Percentiles rank a stretch among this genome's conserved stretches.
Conservation (phyloP, 345 rosid species). For the Clausena lansium region DNA sequence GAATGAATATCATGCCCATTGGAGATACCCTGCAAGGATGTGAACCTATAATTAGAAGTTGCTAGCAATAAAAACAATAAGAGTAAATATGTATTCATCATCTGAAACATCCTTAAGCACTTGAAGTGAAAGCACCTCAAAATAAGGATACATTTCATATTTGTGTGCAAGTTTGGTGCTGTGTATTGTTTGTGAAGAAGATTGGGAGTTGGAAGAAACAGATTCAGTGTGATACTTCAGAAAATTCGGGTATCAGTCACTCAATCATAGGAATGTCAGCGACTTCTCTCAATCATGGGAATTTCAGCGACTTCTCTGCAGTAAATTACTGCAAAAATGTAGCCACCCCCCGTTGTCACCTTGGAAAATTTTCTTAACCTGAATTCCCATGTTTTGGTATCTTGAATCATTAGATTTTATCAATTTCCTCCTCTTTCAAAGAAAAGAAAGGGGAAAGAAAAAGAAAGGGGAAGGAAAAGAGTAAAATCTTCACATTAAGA, state of each 20-base stretch:
- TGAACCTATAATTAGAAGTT: not conserved
- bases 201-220: not conserved
- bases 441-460: not conserved
- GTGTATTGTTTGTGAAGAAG: not conserved
- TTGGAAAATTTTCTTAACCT: not conserved
- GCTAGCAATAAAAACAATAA: not conserved
- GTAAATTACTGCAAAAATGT: not conserved
- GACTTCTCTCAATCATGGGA: too few relatives aligned
- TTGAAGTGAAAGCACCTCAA: not conserved
- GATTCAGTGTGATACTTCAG: not conserved
- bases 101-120: not conserved
- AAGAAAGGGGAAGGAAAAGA: too few relatives aligned
- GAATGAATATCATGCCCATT: conserved; percentile 98
- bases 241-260: not conserved
- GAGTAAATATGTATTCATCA: not conserved
- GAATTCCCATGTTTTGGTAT: not conserved
- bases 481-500: not conserved
- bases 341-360: not conserved
- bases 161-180: not conserved
- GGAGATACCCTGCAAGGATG: conserved; percentile 70
- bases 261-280: too few relatives aligned
- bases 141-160: not conserved
- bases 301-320: not conserved
- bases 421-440: not conserved
- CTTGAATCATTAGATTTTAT: not conserved